phyloP scores from a whole-genome alignment of 768 basidiomycete genomes.

The Boletales sp. region DNA sequence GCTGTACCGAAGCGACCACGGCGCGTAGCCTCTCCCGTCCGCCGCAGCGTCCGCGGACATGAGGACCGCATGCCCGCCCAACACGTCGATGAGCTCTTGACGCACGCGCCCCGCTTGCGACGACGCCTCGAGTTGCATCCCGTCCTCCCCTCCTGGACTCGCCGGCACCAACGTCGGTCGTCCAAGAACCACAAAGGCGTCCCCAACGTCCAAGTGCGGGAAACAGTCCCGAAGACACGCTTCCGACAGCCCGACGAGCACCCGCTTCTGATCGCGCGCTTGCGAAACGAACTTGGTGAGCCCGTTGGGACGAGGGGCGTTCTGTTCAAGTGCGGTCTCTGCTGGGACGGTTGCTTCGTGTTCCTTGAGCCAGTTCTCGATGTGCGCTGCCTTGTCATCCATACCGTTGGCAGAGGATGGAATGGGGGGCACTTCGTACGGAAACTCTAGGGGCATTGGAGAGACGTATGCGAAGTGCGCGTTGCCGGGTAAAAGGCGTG shows the following conservation, averaged over 20 bases:
- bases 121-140: conserved; percentile 3
- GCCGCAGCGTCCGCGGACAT: conserved; percentile 37
- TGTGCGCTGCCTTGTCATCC: conserved; percentile 55
- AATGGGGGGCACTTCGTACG: conserved; percentile 64
- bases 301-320: conserved; percentile 1
- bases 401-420: conserved; percentile 36
- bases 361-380: conserved; percentile 73
- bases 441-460: conserved; percentile 81
- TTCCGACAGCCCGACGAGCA: conserved; percentile 71
- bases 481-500: conserved; percentile 51
- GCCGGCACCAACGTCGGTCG: conserved; percentile 45
- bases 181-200: conserved; percentile 69
- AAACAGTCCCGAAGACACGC: conserved; percentile 70
- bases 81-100: conserved; percentile 73
- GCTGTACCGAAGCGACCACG: conserved; percentile 89
- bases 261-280: conserved; percentile 48
- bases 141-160: conserved; percentile 28
- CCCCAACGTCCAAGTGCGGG: conserved; percentile 84
- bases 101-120: conserved; percentile 43
- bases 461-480: conserved; percentile 80
- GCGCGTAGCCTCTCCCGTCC: conserved; percentile 35
- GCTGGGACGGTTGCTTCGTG: conserved; percentile 53
- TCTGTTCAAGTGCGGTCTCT: neutral
- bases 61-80: conserved; percentile 73
- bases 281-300: conserved; percentile 49